Conservation (phyloP, 176 grass and related monocot species). For the Microstegium vimineum region DNA sequence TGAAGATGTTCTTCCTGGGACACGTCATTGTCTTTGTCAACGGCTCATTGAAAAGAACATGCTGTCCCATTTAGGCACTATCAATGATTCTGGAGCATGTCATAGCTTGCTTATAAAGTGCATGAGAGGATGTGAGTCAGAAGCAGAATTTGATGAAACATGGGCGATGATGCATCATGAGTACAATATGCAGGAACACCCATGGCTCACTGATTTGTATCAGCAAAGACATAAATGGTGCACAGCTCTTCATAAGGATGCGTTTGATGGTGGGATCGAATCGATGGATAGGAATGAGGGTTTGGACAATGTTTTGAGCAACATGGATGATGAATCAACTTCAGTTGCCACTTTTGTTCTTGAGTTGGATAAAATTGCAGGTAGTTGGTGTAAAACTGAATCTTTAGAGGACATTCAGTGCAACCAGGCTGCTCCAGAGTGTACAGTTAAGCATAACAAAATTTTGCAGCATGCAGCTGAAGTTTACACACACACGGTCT, state of each 20-base stretch:
- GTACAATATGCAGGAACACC: conserved; percentile 56
- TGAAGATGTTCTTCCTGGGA: conserved; percentile 50
- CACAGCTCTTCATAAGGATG: conserved; percentile 55
- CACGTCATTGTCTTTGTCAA: conserved; percentile 55
- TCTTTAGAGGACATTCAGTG: conserved; percentile 56
- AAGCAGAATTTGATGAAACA: conserved; percentile 61
- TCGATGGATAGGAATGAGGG: conserved; percentile 41
- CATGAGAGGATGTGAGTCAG: conserved; percentile 68
- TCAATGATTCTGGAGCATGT: conserved; percentile 50
- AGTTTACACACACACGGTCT: conserved; percentile 60
- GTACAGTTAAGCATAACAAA: conserved; percentile 42
- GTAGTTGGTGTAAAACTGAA: conserved; percentile 54
- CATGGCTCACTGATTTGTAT: conserved; percentile 58
- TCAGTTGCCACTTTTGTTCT: conserved; percentile 44
- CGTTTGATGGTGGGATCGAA: conserved; percentile 68
- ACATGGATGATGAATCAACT: conserved; percentile 51
- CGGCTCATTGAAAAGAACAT: conserved; percentile 60
- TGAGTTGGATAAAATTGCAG: conserved; percentile 55
- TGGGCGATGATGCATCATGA: conserved; percentile 60
- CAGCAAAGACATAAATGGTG: conserved; percentile 78
- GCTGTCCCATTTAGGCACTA: conserved; percentile 49
- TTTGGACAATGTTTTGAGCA: conserved; percentile 40
- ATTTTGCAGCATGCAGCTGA: conserved; percentile 67
- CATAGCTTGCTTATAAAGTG: conserved; percentile 59
- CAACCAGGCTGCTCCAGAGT: conserved; percentile 37